Conservation (phyloP, 345 rosid species). For the Melastoma malabathricum region DNA sequence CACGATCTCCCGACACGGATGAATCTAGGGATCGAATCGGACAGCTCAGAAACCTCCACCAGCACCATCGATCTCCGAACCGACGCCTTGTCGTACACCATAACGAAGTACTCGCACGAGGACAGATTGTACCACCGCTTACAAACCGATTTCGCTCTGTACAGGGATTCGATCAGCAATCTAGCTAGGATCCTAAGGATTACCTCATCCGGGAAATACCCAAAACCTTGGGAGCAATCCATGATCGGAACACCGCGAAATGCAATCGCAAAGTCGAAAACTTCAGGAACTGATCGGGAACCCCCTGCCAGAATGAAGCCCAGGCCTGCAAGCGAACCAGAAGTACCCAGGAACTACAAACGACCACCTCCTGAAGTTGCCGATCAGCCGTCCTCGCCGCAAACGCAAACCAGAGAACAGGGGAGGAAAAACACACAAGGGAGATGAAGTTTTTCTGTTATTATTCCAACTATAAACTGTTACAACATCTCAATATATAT, state of each 20-base stretch:
- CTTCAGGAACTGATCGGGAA: background rate
- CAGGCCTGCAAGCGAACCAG: no score
- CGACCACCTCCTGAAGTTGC: no score
- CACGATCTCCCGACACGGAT: conserved; percentile 46
- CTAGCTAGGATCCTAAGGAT: conserved; percentile 55
- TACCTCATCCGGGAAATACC: conserved; percentile 59
- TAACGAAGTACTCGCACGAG: conserved; percentile 43
- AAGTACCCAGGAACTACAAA: no score
- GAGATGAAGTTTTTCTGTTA: no score
- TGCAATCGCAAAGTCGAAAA: background rate
- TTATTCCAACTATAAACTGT: no score
- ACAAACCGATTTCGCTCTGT: conserved; percentile 59
- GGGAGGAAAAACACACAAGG: no score
- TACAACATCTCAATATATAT: no score
- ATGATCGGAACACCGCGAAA: conserved; percentile 4
- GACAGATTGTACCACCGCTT: conserved; percentile 55
- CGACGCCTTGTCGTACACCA: conserved; percentile 40
- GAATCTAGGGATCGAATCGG: conserved; percentile 6
- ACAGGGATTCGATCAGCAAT: conserved; percentile 60
- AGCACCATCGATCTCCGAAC: conserved; percentile 36
- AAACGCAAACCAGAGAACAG: no score
- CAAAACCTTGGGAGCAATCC: conserved; percentile 17
- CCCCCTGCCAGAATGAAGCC: no score
- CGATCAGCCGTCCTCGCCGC: no score
- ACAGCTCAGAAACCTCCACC: conserved; percentile 24